phyloP scores from a whole-genome alignment of 2,329 filamentous ascomycete species.

The Madurella mycetomatis region DNA sequence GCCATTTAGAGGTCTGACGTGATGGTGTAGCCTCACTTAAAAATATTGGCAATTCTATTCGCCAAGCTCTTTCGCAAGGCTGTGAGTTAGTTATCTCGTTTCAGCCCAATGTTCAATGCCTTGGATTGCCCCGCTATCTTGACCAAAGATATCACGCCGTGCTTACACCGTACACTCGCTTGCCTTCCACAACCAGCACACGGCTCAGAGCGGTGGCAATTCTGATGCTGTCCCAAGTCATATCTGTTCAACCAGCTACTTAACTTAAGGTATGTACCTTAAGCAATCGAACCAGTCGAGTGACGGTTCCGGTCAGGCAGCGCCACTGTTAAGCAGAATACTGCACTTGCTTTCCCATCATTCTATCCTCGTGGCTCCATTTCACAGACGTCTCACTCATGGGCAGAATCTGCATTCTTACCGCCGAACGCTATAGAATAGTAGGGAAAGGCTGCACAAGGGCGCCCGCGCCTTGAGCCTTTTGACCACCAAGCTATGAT shows the following conservation, averaged over 20 bases:
- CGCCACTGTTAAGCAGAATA: neutral
- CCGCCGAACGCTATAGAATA: neutral
- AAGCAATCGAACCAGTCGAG: neutral
- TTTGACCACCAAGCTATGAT: constrained; percentile 20
- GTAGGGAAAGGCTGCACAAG: constrained; percentile 4
- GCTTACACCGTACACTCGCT: neutral
- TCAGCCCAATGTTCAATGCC: neutral
- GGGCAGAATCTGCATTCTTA: neutral
- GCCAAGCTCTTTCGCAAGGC: neutral
- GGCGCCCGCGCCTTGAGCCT: constrained; percentile 9
- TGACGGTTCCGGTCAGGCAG: neutral
- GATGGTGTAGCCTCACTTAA: constrained; percentile 7
- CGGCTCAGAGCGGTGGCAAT: neutral
- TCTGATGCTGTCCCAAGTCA: neutral
- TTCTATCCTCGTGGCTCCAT: neutral
- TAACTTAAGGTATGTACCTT: neutral
- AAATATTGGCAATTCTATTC: neutral
- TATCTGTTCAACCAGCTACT: neutral
- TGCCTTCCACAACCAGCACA: too few species aligned
- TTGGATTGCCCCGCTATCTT: neutral
- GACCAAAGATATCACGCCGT: neutral
- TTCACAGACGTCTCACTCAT: neutral
- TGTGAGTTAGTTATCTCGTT: neutral
- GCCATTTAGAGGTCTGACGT: neutral
- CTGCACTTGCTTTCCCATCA: neutral